phyloP scores from a whole-genome alignment of 148 eudicot species.

The Rhododendron molle region DNA sequence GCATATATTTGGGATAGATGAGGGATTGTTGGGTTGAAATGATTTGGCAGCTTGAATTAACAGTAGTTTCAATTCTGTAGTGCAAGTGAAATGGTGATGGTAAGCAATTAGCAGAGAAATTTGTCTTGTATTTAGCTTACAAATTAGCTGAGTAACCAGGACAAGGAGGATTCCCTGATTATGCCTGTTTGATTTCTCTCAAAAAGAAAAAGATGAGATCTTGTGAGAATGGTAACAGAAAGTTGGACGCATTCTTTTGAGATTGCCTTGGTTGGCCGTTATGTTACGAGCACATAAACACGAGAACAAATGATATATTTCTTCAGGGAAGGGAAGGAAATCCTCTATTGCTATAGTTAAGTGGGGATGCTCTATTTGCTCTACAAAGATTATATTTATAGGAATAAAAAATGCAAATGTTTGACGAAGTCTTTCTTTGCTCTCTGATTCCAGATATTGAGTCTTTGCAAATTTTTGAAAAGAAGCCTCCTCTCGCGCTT shows the following conservation, averaged over 20 bases:
- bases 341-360: neutral
- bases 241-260: neutral
- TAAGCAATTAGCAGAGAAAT: too few relatives aligned
- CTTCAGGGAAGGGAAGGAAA: too few relatives aligned
- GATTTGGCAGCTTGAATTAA: neutral
- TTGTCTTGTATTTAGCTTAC: too few relatives aligned
- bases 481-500: slow-evolving; percentile 7
- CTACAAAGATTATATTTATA: neutral
- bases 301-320: too few relatives aligned
- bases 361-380: neutral
- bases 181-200: neutral
- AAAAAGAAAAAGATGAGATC: neutral
- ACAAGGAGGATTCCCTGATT: neutral
- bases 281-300: neutral
- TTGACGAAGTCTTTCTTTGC: neutral
- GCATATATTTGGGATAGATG: too few relatives aligned
- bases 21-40: neutral
- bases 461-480: slow-evolving; percentile 17
- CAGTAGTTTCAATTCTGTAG: neutral
- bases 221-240: neutral
- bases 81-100: too few relatives aligned
- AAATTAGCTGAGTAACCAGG: too few relatives aligned
- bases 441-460: slow-evolving; percentile 10
- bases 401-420: neutral
- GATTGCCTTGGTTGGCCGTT: slow-evolving; percentile 5